Evolutionary conservation across 2,329 filamentous ascomycete species (phyloP).

Genomic region (Niveomyces coronatus): DNA sequence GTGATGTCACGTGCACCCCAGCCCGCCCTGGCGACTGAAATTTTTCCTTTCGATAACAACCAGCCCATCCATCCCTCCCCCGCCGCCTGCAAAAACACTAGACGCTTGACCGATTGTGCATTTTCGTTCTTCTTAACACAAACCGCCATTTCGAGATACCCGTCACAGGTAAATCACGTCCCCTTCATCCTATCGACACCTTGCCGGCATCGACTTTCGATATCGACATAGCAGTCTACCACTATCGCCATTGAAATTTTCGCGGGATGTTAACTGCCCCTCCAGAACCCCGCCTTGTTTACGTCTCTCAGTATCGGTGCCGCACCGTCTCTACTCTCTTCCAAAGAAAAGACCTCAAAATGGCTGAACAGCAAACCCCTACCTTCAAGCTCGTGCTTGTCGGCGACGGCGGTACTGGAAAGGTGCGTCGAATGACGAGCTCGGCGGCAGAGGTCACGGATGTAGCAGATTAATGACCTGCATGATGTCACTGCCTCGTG

Average conservation of each 20-base stretch:
- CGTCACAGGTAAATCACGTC: constrained; percentile 8
- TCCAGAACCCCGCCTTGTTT: constrained; percentile 37
- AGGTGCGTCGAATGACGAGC: no score
- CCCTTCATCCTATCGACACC: constrained; percentile 11
- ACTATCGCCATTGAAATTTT: no score
- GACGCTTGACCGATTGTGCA: constrained; percentile 25
- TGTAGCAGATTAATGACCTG: constrained; percentile 4
- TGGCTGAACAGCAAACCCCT: constrained; percentile 53
- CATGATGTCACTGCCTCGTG: constrained; percentile 13
- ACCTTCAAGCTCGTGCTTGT: constrained; percentile 99
- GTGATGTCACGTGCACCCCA: constrained; percentile 25
- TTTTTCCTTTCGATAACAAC: constrained; percentile 29
- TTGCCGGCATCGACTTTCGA: constrained; percentile 8
- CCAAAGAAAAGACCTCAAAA: constrained; percentile 40
- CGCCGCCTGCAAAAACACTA: constrained; percentile 33
- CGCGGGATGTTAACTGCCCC: constrained; percentile 21
- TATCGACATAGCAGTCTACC: neutral
- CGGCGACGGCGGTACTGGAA: constrained; percentile 97
- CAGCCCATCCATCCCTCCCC: constrained; percentile 29
- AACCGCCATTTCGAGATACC: constrained; percentile 15
- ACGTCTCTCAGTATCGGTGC: constrained; percentile 26
- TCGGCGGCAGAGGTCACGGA: no score
- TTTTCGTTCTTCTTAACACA: constrained; percentile 26
- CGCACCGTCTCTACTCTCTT: constrained; percentile 13
- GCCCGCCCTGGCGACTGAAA: constrained; percentile 27